Evolutionary conservation across 1,284 basidiomycete species (phyloP).

Genomic region (Vanrija pseudolonga): DNA sequence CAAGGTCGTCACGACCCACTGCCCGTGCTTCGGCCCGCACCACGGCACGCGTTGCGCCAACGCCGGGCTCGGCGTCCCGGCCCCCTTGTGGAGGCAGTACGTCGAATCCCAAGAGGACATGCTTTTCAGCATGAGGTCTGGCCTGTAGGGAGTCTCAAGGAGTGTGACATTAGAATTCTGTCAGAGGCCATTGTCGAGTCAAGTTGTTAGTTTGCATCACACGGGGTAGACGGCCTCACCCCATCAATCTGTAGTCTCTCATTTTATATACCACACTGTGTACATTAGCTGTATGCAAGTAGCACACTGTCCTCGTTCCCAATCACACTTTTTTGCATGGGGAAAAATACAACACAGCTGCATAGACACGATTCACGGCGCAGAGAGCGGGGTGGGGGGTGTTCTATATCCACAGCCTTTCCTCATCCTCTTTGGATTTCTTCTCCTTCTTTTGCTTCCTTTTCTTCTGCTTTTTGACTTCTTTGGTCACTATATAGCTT

Average conservation of each 20-base stretch:
- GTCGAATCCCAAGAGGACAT: background rate
- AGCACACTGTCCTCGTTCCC: no score
- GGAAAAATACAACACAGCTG: background rate
- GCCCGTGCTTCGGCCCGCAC: slow-evolving; percentile 15
- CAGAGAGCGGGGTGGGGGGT: background rate
- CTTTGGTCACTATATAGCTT: background rate
- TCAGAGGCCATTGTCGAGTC: no score
- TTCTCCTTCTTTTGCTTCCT: background rate
- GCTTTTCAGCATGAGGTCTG: background rate
- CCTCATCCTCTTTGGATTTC: background rate
- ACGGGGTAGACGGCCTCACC: no score
- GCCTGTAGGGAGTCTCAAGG: no score
- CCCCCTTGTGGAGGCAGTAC: slow-evolving; percentile 5
- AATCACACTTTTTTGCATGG: no score
- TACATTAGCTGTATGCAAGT: no score
- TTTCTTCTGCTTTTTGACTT: background rate
- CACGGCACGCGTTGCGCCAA: slow-evolving; percentile 11
- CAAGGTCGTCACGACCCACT: background rate
- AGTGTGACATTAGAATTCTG: no score
- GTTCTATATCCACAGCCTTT: background rate
- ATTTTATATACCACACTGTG: no score
- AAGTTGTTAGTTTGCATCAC: no score
- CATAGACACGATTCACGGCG: background rate
- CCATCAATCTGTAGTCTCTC: no score
- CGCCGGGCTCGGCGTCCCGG: slow-evolving; percentile 1